These are phyloP conservation scores for Lipomyces orientalis DNA, from an alignment of 805 yeast species.

Conservation along the genomic window DNA sequence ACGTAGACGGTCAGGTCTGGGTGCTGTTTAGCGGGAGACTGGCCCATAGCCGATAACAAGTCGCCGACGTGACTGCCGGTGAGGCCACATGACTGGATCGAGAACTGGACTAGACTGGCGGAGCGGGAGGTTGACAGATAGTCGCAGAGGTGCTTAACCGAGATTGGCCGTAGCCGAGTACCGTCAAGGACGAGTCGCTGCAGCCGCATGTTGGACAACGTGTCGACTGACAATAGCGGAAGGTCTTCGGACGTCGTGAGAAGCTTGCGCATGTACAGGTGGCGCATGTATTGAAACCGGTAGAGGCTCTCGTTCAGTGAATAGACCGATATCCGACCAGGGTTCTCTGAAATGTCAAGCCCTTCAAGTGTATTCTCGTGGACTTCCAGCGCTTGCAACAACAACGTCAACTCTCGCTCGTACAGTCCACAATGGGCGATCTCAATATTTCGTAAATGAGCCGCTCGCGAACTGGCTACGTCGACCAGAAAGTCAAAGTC, in stretches of 20 bases:
- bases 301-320: conserved; percentile 36
- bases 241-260: conserved; percentile 34
- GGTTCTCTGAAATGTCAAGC: conserved; percentile 40
- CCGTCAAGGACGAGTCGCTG: conserved; percentile 37
- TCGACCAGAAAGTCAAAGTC: conserved; percentile 36
- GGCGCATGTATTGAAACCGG: conserved; percentile 32
- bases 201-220: conserved; percentile 33
- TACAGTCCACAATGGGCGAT: conserved; percentile 38
- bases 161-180: conserved; percentile 29
- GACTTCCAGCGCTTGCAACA: conserved; percentile 38
- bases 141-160: conserved; percentile 31
- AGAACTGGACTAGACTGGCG: conserved; percentile 29
- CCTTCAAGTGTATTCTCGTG: conserved; percentile 37
- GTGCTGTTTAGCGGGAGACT: conserved; percentile 21
- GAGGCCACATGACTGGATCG: conserved; percentile 40
- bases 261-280: conserved; percentile 28
- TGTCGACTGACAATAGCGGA: conserved; percentile 34
- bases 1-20: conserved; percentile 30
- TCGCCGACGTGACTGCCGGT: conserved; percentile 31
- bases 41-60: conserved; percentile 34
- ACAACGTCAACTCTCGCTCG: conserved; percentile 38
- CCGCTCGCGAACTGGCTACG: conserved; percentile 30
- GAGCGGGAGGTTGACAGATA: conserved; percentile 26
- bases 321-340: conserved; percentile 37
- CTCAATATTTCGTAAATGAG: conserved; percentile 35